phyloP scores from a whole-genome alignment of 164 flowering plant genomes.

The Platanus orientalis region DNA sequence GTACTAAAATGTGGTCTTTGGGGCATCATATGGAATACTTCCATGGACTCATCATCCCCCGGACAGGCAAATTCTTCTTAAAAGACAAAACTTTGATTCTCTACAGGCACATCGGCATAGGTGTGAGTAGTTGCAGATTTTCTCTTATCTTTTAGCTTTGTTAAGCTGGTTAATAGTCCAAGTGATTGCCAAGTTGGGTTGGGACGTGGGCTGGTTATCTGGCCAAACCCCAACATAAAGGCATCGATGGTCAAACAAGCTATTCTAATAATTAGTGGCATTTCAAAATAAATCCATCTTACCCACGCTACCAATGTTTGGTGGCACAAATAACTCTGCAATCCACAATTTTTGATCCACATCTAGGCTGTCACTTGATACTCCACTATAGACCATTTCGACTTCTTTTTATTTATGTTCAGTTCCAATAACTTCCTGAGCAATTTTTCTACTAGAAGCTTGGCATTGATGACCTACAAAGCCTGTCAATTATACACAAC shows the following conservation, averaged over 20 bases:
- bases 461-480: neutral
- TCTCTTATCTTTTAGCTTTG: neutral
- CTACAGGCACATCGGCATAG: neutral
- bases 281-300: neutral
- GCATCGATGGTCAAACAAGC: neutral
- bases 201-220: neutral
- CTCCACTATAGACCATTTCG: neutral
- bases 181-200: neutral
- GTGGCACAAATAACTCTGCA: slow-evolving; percentile 17
- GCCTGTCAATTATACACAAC: too few relatives aligned
- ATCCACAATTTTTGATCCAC: slow-evolving; percentile 35
- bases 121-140: neutral
- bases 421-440: neutral
- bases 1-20: slow-evolving; percentile 52
- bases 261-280: neutral
- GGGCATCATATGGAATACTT: slow-evolving; percentile 33
- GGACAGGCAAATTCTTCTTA: slow-evolving; percentile 28
- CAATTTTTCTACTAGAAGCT: slow-evolving; percentile 5
- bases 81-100: slow-evolving; percentile 29
- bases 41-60: slow-evolving; percentile 41
- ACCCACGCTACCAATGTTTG: slow-evolving; percentile 1
- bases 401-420: slow-evolving; percentile 9
- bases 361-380: slow-evolving; percentile 13
- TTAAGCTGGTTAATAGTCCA: neutral
- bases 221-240: neutral